phyloP scores from a whole-genome alignment of 306 rosid species.

The Prunus campanulata region DNA sequence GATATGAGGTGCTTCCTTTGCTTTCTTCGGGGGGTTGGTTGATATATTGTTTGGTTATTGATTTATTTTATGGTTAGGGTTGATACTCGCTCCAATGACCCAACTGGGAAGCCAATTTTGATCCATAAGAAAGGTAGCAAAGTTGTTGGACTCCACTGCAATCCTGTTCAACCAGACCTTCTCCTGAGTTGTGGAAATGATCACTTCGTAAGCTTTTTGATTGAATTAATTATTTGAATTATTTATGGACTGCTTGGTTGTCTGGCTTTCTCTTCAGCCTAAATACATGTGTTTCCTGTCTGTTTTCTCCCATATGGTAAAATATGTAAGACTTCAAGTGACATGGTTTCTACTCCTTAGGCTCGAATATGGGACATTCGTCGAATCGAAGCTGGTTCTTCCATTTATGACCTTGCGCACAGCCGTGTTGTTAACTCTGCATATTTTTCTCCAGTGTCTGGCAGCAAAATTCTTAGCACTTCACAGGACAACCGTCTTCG shows the following conservation, averaged over 20 bases:
- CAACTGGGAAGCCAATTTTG: slow-evolving; percentile 61
- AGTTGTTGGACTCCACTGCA: slow-evolving; percentile 91
- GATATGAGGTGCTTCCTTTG: neutral
- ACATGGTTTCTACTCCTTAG: slow-evolving; percentile 37
- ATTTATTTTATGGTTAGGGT: slow-evolving; percentile 46
- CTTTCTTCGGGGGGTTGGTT: neutral
- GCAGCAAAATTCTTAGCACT: slow-evolving; percentile 83
- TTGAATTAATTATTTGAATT: neutral
- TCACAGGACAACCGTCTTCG: slow-evolving; percentile 89
- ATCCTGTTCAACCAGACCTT: slow-evolving; percentile 90
- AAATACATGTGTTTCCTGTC: neutral
- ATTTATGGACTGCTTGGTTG: neutral
- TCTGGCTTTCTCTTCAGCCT: neutral
- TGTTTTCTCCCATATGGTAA: neutral
- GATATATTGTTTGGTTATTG: neutral
- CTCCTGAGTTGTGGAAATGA: slow-evolving; percentile 91
- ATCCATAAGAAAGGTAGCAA: slow-evolving; percentile 86
- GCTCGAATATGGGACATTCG: slow-evolving; percentile 98
- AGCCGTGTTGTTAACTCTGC: slow-evolving; percentile 92
- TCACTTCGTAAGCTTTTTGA: slow-evolving; percentile 66
- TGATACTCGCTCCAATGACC: slow-evolving; percentile 68
- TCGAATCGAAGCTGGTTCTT: slow-evolving; percentile 59
- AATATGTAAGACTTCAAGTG: neutral
- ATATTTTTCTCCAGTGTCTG: slow-evolving; percentile 77
- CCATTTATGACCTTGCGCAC: slow-evolving; percentile 57